phyloP scores from a whole-genome alignment of 1,139 yeast genomes.

The Scheffersomyces stambukii region DNA sequence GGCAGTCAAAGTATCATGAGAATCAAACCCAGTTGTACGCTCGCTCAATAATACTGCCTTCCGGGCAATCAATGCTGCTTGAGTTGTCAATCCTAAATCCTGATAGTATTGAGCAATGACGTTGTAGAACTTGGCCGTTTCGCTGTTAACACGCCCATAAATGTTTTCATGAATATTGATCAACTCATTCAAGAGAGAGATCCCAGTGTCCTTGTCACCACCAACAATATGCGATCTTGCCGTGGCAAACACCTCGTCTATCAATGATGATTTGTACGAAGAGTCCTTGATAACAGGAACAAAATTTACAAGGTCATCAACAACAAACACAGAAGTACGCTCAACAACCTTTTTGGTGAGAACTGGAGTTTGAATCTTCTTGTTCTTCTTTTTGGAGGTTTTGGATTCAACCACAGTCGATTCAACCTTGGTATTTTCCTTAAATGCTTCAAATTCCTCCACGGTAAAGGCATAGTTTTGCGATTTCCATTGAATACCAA shows the following conservation, averaged over 20 bases:
- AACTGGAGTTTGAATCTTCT: conserved; percentile 27
- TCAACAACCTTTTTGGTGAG: conserved; percentile 17
- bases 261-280: conserved; percentile 58
- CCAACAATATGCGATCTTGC: conserved; percentile 48
- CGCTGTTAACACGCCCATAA: conserved; percentile 76
- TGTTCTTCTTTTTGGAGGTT: conserved; percentile 21
- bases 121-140: conserved; percentile 68
- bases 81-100: conserved; percentile 52
- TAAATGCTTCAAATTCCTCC: conserved; percentile 38
- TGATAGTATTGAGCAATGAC: conserved; percentile 64
- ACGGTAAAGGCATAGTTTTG: conserved; percentile 47
- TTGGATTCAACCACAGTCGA: conserved; percentile 12
- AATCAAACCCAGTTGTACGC: conserved; percentile 76
- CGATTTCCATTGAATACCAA: conserved; percentile 85
- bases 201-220: conserved; percentile 40
- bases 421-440: conserved; percentile 14
- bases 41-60: conserved; percentile 73
- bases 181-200: conserved; percentile 63
- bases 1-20: conserved; percentile 69
- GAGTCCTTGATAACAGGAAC: conserved; percentile 75
- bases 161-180: conserved; percentile 75
- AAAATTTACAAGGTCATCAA: conserved; percentile 63
- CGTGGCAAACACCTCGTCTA: conserved; percentile 76
- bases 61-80: conserved; percentile 68
- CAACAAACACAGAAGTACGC: conserved; percentile 42